A percentile compares a stretch with the other conserved stretches of the same genome.
Conservation (phyloP, 1,139 yeast genomes). For the Yamadazyma buinensis region DNA sequence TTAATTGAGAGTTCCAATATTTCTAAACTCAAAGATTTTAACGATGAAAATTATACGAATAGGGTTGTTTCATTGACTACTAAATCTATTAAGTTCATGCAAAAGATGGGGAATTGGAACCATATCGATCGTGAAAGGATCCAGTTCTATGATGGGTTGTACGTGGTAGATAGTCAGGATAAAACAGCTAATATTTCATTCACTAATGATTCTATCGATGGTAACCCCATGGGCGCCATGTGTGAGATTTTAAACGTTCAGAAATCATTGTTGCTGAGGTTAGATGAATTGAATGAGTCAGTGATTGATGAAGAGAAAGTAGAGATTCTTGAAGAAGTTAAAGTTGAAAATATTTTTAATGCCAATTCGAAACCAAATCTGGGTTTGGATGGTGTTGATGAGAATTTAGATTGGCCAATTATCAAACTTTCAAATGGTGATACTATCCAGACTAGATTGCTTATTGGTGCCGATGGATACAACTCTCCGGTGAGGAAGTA, state of each 20-base stretch:
- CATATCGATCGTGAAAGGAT: slow-evolving; percentile 65
- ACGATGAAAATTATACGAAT: slow-evolving; percentile 58
- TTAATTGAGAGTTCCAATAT: slow-evolving; percentile 72
- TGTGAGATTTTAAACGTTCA: slow-evolving; percentile 85
- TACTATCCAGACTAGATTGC: slow-evolving; percentile 59
- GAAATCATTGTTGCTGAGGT: slow-evolving; percentile 54
- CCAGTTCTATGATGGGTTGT: slow-evolving; percentile 74
- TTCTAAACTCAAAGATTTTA: slow-evolving; percentile 49
- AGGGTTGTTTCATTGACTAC: slow-evolving; percentile 88
- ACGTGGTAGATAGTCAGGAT: slow-evolving; percentile 79
- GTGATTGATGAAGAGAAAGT: slow-evolving; percentile 29
- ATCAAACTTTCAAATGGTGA: slow-evolving; percentile 68
- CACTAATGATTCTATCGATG: slow-evolving; percentile 50
- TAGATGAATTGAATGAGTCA: slow-evolving; percentile 45
- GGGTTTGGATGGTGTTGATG: slow-evolving; percentile 9
- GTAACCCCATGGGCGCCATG: slow-evolving; percentile 66
- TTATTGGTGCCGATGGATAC: slow-evolving; percentile 95
- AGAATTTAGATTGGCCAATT: slow-evolving; percentile 63
- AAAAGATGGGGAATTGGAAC: slow-evolving; percentile 68
- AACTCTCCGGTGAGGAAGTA: slow-evolving; percentile 88
- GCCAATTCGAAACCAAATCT: slow-evolving; percentile 14
- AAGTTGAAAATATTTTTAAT: slow-evolving; percentile 50
- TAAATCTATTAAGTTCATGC: slow-evolving; percentile 62
- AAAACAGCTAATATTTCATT: slow-evolving; percentile 64
- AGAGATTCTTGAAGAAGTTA: slow-evolving; percentile 56